These are phyloP conservation scores for Colletotrichum filicis DNA, from an alignment of 2,329 filamentous ascomycete genomes.

Conservation along the genomic window DNA sequence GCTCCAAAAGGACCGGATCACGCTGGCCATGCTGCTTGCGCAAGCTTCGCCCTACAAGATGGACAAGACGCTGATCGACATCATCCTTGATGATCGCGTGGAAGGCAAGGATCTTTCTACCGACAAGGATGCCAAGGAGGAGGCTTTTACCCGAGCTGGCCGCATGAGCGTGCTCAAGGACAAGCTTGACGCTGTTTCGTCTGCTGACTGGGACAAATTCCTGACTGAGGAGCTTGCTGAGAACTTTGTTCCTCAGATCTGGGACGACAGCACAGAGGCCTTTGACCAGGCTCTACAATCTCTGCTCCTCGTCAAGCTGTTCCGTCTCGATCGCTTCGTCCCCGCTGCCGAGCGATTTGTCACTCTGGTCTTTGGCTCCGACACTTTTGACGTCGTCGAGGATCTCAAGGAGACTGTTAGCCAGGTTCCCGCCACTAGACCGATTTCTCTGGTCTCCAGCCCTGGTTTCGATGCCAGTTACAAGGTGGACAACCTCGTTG, in stretches of 20 bases:
- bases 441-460: constrained; percentile 92
- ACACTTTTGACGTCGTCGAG: constrained; percentile 84
- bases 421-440: constrained; percentile 84
- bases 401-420: constrained; percentile 87
- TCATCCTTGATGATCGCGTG: constrained; percentile 82
- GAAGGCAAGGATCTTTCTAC: constrained; percentile 84
- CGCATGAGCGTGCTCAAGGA: constrained; percentile 80
- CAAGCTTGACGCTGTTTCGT: constrained; percentile 70
- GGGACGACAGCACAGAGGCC: constrained; percentile 71
- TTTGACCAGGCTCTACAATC: constrained; percentile 83
- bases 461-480: constrained; percentile 98
- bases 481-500: constrained; percentile 96
- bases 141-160: constrained; percentile 74
- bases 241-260: constrained; percentile 80
- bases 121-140: constrained; percentile 69
- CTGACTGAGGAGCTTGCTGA: constrained; percentile 88
- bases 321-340: constrained; percentile 94
- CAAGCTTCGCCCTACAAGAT: constrained; percentile 97
- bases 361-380: constrained; percentile 82
- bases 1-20: constrained; percentile 93
- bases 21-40: constrained; percentile 92
- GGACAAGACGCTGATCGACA: constrained; percentile 89
- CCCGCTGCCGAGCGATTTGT: constrained; percentile 94
- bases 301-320: constrained; percentile 92
- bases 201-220: constrained; percentile 82